Evolutionary conservation across 108 stramenopile genomes (phyloP).

Genomic region (Epipyxis sp.): DNA sequence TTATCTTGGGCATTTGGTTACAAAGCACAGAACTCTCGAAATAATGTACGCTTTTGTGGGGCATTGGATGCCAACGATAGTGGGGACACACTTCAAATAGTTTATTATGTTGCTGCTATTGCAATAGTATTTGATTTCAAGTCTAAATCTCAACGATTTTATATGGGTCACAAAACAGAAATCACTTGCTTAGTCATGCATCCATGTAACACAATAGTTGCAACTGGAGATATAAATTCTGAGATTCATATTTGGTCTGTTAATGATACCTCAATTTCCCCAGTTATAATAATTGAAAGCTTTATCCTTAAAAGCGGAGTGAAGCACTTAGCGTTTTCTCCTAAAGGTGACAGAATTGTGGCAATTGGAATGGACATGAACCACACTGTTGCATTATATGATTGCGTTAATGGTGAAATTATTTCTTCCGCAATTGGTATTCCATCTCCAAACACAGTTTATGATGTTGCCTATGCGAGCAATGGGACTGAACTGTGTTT

Average conservation of each 20-base stretch:
- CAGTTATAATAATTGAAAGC: not conserved
- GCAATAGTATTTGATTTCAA: not conserved
- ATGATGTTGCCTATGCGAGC: slow-evolving; percentile 10
- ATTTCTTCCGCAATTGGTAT: slow-evolving; percentile 25
- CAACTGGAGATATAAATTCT: slow-evolving; percentile 6
- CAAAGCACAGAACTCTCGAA: not conserved
- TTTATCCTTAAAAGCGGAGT: slow-evolving; percentile 6
- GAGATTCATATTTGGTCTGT: slow-evolving; percentile 28
- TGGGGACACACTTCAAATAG: not conserved
- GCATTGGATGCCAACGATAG: no score
- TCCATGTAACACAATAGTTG: not conserved
- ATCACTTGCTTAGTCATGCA: slow-evolving; percentile 23
- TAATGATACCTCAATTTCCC: not conserved
- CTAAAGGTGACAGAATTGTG: slow-evolving; percentile 17
- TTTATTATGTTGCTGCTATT: slow-evolving; percentile 6
- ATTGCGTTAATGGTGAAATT: slow-evolving; percentile 55
- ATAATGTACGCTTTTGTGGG: not conserved
- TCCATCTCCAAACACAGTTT: not conserved
- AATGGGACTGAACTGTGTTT: slow-evolving; percentile 8
- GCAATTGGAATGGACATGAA: slow-evolving; percentile 43
- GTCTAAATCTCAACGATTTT: not conserved
- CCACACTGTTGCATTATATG: slow-evolving; percentile 55
- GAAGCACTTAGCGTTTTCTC: slow-evolving; percentile 9
- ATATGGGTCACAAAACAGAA: slow-evolving; percentile 8
- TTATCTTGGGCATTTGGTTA: slow-evolving; percentile 16